A percentile compares a stretch with the other conserved stretches of the same genome.
Evolutionary conservation across 768 basidiomycete genomes (phyloP).

Genomic region (Asterophora parasitica): DNA sequence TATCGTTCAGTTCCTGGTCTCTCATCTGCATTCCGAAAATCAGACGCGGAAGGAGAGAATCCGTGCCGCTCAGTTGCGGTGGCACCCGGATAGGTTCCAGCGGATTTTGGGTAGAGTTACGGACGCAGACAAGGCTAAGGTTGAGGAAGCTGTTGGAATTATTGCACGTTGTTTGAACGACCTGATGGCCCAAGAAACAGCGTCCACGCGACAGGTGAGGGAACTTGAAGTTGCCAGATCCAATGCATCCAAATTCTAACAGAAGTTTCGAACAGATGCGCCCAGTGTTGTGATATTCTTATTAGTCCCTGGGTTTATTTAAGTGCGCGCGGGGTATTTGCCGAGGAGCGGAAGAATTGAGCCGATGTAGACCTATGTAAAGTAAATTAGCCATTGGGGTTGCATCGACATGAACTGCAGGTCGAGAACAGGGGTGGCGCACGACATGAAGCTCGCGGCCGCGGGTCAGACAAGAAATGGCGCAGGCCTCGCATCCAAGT

Average conservation of each 20-base stretch:
- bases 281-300: constrained; percentile 3
- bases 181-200: constrained; percentile 42
- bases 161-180: constrained; percentile 68
- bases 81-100: constrained; percentile 80
- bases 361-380: not conserved
- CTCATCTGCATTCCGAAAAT: constrained; percentile 54
- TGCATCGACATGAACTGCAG: too few relatives aligned
- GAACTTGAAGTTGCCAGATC: too few relatives aligned
- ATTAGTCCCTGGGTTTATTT: not conserved
- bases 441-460: too few relatives aligned
- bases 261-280: not conserved
- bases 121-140: constrained; percentile 43
- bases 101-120: constrained; percentile 48
- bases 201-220: constrained; percentile 8
- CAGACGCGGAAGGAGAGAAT: constrained; percentile 63
- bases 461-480: too few relatives aligned
- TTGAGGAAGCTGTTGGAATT: constrained; percentile 62
- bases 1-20: constrained; percentile 60
- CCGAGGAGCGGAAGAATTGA: not conserved
- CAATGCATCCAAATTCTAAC: not conserved
- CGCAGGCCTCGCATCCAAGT: too few relatives aligned
- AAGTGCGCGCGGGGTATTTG: too few relatives aligned
- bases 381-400: too few relatives aligned
- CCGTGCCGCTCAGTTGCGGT: constrained; percentile 60
- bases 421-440: too few relatives aligned